Evolutionary conservation across 2,329 filamentous ascomycete genomes (phyloP).

Genomic region (Volutella citrinella): DNA sequence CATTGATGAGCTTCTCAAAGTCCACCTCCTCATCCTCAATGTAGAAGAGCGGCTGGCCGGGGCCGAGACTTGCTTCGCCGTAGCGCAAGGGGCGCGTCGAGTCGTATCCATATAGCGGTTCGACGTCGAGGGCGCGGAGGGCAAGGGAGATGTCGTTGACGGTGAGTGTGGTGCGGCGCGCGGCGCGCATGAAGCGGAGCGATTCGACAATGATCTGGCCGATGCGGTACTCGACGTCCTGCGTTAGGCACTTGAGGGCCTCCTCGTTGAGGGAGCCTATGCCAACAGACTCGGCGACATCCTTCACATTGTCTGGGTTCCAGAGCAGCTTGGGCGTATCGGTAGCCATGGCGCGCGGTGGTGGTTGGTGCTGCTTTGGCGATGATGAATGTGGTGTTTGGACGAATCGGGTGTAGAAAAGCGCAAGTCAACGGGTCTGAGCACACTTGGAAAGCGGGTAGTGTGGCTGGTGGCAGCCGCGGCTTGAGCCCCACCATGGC

Average conservation of each 20-base stretch:
- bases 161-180: constrained; percentile 79
- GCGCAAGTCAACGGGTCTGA: too few species aligned
- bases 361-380: not conserved
- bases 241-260: constrained; percentile 79
- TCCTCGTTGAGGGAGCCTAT: constrained; percentile 80
- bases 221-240: constrained; percentile 94
- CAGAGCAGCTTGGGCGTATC: constrained; percentile 65
- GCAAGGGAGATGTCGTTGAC: constrained; percentile 89
- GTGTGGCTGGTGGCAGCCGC: too few species aligned
- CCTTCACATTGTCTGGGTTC: constrained; percentile 94
- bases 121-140: constrained; percentile 81
- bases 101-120: constrained; percentile 95
- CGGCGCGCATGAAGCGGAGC: constrained; percentile 92
- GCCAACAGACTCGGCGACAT: constrained; percentile 94
- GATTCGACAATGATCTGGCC: constrained; percentile 92
- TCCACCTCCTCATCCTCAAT: constrained; percentile 98
- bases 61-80: constrained; percentile 89
- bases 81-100: constrained; percentile 85
- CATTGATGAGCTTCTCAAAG: constrained; percentile 98
- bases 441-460: too few species aligned
- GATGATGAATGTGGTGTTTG: not conserved
- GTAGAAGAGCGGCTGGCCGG: constrained; percentile 93
- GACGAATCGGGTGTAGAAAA: not conserved
- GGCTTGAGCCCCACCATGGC: too few species aligned
- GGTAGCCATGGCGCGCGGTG: constrained; percentile 30